Base-by-base conservation (phyloP, 352 stramenopile genomes). In the Globisporangium alternatum region DNA sequence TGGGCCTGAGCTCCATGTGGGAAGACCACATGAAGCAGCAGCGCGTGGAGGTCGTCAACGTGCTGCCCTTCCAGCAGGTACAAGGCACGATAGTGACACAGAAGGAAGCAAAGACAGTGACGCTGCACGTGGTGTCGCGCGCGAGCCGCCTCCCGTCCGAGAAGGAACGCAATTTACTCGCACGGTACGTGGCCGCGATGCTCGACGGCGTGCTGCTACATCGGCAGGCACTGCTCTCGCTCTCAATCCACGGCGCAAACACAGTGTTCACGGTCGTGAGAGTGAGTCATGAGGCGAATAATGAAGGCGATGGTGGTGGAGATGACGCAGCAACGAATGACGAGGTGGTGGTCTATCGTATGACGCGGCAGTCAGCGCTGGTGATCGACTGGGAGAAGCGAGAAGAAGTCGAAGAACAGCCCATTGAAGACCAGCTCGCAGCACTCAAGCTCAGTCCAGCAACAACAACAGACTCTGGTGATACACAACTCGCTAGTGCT, bases 1-100 rank as follows among this genome's bases (percentile, higher is more conserved):
- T 91, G 10, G 85, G 81, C 51, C 64, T 93, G 3, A 90, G 80
- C 72, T 76, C 69, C 61, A 85, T 93, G 69, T 93, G 85, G 85
- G 83, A 91, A 66, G 73, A 71, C 8, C 68, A 74, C 35, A 64
- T 88, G 1, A 55, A 33, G 5, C 52, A 66, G 28, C 51, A 72
- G 62, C 28, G 65, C 21, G 67, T 47, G 17, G 68, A 72, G 9
- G 66, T 57, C n/a, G 72, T 82, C 13, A 56, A 72, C 19, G 60
- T 77, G 31, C 22, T 81, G 19, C 43, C 66, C 22, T 31, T 67
- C n/a, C 44, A 65, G 22, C 60, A 75, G 17, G 63, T 66, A 41
- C 64, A 43, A 28, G 22, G 9, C 10, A 28, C 15, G 51, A 17
- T 63, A 17, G 44, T 71, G 7, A 48, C 47, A 43, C 58, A 60